These are phyloP conservation scores for Alternaria panax DNA, from an alignment of 2,329 filamentous ascomycete genomes.

Conservation along the genomic window DNA sequence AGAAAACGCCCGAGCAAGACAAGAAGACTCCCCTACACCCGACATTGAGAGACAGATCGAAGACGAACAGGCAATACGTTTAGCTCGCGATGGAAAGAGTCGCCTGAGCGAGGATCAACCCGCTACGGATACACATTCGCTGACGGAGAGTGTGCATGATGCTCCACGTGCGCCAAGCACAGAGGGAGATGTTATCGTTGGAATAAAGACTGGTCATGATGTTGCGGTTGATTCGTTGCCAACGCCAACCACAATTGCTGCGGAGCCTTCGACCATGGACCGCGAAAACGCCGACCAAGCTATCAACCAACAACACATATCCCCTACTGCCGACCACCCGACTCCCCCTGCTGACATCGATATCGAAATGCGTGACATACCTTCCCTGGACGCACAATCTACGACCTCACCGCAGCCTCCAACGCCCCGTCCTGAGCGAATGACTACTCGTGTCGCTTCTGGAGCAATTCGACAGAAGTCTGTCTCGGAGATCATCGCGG, in stretches of 20 bases:
- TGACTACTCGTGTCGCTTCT: slow-evolving; percentile 74
- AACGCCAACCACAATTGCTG: slow-evolving; percentile 45
- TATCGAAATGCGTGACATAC: slow-evolving; percentile 44
- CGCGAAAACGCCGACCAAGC: slow-evolving; percentile 31
- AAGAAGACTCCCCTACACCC: slow-evolving; percentile 59
- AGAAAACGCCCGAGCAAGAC: slow-evolving; percentile 45
- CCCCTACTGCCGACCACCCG: slow-evolving; percentile 37
- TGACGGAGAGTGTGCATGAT: slow-evolving; percentile 37
- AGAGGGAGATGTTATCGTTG: slow-evolving; percentile 15
- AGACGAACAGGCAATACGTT: slow-evolving; percentile 59
- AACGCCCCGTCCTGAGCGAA: slow-evolving; percentile 56
- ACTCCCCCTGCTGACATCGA: slow-evolving; percentile 48
- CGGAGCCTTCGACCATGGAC: slow-evolving; percentile 38
- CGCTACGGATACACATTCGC: slow-evolving; percentile 16
- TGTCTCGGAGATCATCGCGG: slow-evolving; percentile 74
- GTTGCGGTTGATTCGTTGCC: slow-evolving; percentile 45
- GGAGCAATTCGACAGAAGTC: slow-evolving; percentile 75
- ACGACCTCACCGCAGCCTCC: slow-evolving; percentile 33
- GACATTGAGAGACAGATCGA: slow-evolving; percentile 66
- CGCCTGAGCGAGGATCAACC: slow-evolving; percentile 31
- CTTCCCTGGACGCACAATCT: slow-evolving; percentile 14
- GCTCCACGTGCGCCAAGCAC: slow-evolving; percentile 15
- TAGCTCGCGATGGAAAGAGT: slow-evolving; percentile 43
- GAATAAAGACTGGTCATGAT: slow-evolving; percentile 22
- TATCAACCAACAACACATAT: slow-evolving; percentile 13